phyloP scores from a whole-genome alignment of 345 rosid genomes.

The Eucalyptus sp. region DNA sequence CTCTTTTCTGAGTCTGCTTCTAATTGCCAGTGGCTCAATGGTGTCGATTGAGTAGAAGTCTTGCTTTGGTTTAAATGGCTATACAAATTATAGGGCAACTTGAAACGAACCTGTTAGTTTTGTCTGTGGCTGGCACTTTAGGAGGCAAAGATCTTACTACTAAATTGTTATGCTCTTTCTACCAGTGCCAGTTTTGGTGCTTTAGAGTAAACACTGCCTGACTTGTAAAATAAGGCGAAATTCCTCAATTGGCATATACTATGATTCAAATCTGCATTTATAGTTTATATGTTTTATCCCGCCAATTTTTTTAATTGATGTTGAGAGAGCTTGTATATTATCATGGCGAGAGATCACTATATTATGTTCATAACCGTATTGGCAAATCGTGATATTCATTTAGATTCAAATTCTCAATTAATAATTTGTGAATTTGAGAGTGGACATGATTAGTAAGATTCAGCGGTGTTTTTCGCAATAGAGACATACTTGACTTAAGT shows the following conservation, averaged over 20 bases:
- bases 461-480: background rate
- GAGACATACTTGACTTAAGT: background rate
- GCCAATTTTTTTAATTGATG: background rate
- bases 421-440: background rate
- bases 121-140: background rate
- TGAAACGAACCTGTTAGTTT: background rate
- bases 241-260: background rate
- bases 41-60: background rate
- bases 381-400: background rate
- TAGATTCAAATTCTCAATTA: background rate
- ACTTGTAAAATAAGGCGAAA: background rate
- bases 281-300: background rate
- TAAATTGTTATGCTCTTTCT: background rate
- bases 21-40: background rate
- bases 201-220: background rate
- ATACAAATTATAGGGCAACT: background rate
- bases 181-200: background rate
- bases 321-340: background rate
- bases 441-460: background rate
- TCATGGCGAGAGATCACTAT: background rate
- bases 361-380: background rate
- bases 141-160: background rate
- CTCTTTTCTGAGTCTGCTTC: background rate
- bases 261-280: background rate
- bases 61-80: background rate